Conservation (phyloP, 495 filamentous ascomycete species). For the Lindgomyces ingoldianus region DNA sequence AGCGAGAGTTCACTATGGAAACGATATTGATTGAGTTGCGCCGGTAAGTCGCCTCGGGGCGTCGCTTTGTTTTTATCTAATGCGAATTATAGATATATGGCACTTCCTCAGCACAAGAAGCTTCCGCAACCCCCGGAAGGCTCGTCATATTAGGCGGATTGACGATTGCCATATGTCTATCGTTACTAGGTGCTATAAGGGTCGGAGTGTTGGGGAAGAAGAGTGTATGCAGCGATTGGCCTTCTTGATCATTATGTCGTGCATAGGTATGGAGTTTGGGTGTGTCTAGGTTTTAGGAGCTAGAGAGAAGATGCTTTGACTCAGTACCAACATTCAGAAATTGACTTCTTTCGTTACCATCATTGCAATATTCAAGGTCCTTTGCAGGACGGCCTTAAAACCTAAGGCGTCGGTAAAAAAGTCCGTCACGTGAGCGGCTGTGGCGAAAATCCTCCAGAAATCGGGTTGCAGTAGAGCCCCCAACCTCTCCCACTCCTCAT, state of each 20-base stretch:
- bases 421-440: background rate
- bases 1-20: slow-evolving; percentile 86
- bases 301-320: slow-evolving; percentile 9
- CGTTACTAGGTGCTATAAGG: background rate
- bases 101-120: slow-evolving; percentile 90
- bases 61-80: slow-evolving; percentile 19
- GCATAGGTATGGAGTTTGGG: slow-evolving; percentile 34
- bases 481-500: slow-evolving; percentile 9
- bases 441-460: background rate
- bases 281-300: slow-evolving; percentile 5
- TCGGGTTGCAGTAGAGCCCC: background rate
- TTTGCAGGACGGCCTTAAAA: too few species aligned
- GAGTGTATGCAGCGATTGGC: slow-evolving; percentile 1
- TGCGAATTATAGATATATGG: slow-evolving; percentile 73
- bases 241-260: slow-evolving; percentile 9
- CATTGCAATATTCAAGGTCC: too few species aligned
- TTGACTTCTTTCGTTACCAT: background rate
- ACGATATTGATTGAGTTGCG: slow-evolving; percentile 87
- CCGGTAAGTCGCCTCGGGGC: slow-evolving; percentile 53
- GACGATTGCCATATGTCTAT: background rate
- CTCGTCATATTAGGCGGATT: slow-evolving; percentile 56
- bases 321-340: background rate
- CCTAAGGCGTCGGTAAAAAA: too few species aligned
- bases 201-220: background rate
- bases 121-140: slow-evolving; percentile 91